These are phyloP conservation scores for Datisca glomerata DNA, from an alignment of 306 rosid species.

Conservation along the genomic window DNA sequence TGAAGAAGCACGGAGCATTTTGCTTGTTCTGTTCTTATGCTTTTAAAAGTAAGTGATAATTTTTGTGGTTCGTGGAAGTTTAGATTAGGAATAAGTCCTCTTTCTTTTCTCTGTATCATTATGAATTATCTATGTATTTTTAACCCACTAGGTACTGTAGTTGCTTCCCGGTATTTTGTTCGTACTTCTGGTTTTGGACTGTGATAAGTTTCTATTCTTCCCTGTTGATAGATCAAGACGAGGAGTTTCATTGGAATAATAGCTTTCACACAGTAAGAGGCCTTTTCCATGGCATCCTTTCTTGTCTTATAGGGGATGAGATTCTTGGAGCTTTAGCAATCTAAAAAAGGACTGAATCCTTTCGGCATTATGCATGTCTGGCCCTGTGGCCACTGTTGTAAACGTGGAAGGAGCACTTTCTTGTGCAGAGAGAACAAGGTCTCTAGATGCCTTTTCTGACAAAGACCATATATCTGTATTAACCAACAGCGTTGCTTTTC, in stretches of 20 bases:
- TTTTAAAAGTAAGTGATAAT: not conserved
- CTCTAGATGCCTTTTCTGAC: conserved; percentile 45
- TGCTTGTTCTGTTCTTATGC: too few species aligned
- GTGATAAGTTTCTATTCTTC: conserved; percentile 15
- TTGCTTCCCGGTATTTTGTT: not conserved
- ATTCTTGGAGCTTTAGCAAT: conserved; percentile 20
- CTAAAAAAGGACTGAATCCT: conserved; percentile 31
- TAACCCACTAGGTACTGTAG: not conserved
- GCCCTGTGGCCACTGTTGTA: conserved; percentile 68
- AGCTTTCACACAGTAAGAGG: conserved; percentile 19
- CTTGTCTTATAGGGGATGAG: conserved; percentile 31
- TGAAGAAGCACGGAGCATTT: not conserved
- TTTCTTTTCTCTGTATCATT: conserved; percentile 1
- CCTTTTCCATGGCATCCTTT: conserved; percentile 18
- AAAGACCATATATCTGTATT: conserved; percentile 22
- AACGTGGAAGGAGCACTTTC: conserved; percentile 40
- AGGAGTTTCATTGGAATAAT: conserved; percentile 16
- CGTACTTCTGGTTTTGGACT: not conserved
- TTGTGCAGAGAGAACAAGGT: conserved; percentile 64
- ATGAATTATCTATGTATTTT: not conserved
- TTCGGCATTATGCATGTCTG: conserved; percentile 93
- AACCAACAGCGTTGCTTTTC: conserved; percentile 37
- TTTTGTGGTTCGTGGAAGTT: not conserved
- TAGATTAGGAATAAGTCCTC: not conserved
- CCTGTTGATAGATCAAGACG: conserved; percentile 22